Evolutionary conservation across 139 green algal genomes (phyloP).

Genomic region (Chlorella ohadii): DNA sequence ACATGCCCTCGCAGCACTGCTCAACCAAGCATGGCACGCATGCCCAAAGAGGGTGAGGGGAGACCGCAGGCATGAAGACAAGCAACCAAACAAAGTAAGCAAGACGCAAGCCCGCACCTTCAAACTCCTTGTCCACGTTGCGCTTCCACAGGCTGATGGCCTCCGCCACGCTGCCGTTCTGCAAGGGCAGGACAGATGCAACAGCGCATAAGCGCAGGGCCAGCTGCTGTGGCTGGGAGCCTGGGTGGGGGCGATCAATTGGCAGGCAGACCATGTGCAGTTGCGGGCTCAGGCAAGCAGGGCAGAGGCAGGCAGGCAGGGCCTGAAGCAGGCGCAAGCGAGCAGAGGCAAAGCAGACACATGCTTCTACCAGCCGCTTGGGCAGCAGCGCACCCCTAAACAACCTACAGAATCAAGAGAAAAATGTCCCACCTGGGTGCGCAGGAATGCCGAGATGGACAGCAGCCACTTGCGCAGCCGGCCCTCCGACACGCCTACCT

Average conservation of each 20-base stretch:
- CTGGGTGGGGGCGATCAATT: too few relatives aligned
- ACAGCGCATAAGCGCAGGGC: too few relatives aligned
- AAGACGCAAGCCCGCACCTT: too few relatives aligned
- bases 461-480: constrained; percentile 96
- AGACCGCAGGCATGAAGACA: background rate
- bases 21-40: too few relatives aligned
- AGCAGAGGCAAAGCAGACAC: too few relatives aligned
- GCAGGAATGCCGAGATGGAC: constrained; percentile 87
- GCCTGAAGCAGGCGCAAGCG: too few relatives aligned
- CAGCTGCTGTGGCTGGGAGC: too few relatives aligned
- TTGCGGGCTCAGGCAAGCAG: background rate
- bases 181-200: constrained; percentile 40
- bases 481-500: constrained; percentile 84
- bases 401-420: too few relatives aligned
- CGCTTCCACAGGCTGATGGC: constrained; percentile 86
- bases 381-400: background rate
- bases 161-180: constrained; percentile 84
- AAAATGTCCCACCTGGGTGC: constrained; percentile 42
- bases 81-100: too few relatives aligned
- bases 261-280: background rate
- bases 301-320: background rate
- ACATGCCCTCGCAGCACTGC: too few relatives aligned
- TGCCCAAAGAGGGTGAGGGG: too few relatives aligned
- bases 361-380: background rate
- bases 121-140: constrained; percentile 85